Percentiles rank a stretch among this genome's conserved stretches.
Evolutionary conservation across 495 filamentous ascomycete species (phyloP).

Genomic region (Penicillium paradoxum): DNA sequence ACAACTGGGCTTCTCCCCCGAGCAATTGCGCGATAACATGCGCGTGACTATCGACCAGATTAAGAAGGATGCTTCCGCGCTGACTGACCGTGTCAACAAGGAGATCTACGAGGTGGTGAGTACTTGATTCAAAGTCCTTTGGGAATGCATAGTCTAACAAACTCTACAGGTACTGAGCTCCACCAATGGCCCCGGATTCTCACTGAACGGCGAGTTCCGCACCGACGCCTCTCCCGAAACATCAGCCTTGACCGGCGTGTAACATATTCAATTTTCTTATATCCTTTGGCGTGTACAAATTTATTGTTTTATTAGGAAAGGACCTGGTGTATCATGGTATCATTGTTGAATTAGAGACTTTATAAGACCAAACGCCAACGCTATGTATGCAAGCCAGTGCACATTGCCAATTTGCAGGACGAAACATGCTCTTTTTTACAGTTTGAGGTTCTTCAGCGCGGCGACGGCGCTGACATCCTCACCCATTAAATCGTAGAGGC

Average conservation of each 20-base stretch:
- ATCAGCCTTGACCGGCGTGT: constrained; percentile 36
- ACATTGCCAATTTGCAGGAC: neutral
- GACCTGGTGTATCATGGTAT: constrained; percentile 50
- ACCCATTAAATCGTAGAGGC: constrained; percentile 71
- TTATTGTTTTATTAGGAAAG: constrained; percentile 43
- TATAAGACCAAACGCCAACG: constrained; percentile 33
- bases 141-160: constrained; percentile 5
- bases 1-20: constrained; percentile 83
- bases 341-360: constrained; percentile 33
- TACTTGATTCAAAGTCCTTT: neutral
- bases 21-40: constrained; percentile 81
- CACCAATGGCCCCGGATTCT: constrained; percentile 80
- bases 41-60: constrained; percentile 68
- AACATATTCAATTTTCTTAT: constrained; percentile 39
- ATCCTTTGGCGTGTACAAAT: constrained; percentile 37
- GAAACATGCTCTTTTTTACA: constrained; percentile 21
- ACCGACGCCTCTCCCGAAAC: constrained; percentile 52
- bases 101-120: constrained; percentile 81
- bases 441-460: constrained; percentile 61
- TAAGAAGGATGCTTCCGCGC: constrained; percentile 65
- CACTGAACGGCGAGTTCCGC: constrained; percentile 71
- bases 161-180: constrained; percentile 73
- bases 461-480: constrained; percentile 63
- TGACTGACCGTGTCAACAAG: constrained; percentile 73
- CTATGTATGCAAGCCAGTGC: constrained; percentile 34